Evolutionary conservation across 805 yeast genomes (phyloP).

Genomic region (Wickerhamomyces mucosus): DNA sequence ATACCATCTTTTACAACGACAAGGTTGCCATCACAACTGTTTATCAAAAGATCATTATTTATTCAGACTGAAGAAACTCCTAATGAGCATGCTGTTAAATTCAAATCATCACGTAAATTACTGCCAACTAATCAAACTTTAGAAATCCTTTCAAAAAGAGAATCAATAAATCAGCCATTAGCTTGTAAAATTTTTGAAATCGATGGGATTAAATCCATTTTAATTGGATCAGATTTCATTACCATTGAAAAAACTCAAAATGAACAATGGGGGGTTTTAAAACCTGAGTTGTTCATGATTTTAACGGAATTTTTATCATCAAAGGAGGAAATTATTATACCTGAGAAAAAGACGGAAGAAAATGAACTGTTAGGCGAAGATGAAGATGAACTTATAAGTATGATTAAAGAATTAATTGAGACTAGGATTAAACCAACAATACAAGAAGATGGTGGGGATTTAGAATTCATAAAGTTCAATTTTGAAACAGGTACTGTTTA

Average conservation of each 20-base stretch:
- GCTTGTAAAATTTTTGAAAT: conserved; percentile 66
- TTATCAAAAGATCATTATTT: conserved; percentile 26
- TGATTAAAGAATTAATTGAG: conserved; percentile 61
- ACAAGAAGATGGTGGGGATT: conserved; percentile 71
- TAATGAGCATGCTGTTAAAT: conserved; percentile 78
- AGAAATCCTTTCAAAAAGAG: conserved; percentile 68
- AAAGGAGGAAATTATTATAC: conserved; percentile 40
- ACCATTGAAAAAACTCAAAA: conserved; percentile 58
- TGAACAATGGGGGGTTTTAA: conserved; percentile 47
- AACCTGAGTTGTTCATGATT: conserved; percentile 50
- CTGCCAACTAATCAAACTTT: conserved; percentile 56
- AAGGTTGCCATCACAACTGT: conserved; percentile 2
- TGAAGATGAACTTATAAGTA: conserved; percentile 56
- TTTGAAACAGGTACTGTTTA: conserved; percentile 49
- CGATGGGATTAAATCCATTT: conserved; percentile 66
- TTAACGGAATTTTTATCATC: conserved; percentile 23
- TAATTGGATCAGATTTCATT: conserved; percentile 79
- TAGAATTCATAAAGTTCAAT: conserved; percentile 55
- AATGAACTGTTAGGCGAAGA: conserved; percentile 37
- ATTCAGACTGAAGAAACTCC: conserved; percentile 85
- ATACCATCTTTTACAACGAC: no score
- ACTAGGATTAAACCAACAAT: conserved; percentile 67
- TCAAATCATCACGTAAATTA: conserved; percentile 65
- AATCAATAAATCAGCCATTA: conserved; percentile 65
- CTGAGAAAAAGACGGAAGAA: conserved; percentile 14